Base-by-base conservation (phyloP, 2,329 filamentous ascomycete species). In the Stenocarpella maydis region DNA sequence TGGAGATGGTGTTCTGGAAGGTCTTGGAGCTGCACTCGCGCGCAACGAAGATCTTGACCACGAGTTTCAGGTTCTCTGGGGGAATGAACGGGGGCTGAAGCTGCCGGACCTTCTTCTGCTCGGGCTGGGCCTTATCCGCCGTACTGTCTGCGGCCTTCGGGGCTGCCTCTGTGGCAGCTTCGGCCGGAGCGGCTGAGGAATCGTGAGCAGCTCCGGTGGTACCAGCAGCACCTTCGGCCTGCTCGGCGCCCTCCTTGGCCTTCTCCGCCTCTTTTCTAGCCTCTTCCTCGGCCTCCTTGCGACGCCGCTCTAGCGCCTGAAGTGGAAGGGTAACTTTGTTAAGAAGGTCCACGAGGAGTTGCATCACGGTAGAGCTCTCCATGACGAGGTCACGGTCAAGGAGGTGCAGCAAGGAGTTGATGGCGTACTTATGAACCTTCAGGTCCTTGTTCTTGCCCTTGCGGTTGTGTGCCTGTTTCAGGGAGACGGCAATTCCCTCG, bases 21-120 rank as follows among this genome's bases (percentile, higher is more conserved):
- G 96, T 98, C 84, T 97, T 98, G 72, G 93, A 95, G 77, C 94
- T 97, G 82, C 96, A 99, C 80, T 99, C 96, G 60, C 95, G 92
- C 72, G 95, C 95, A 52, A 97, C 94, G 73, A 99, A 92, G 69
- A 99, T 97, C 78, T 96, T 96, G 74, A 98, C 93, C n/a, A 99
- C 94, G 69, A 98, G 85, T 69, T 92, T 93, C 68, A 99, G 87
- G 77, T 98, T 98, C 77, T 94, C 88, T 37, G 95, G 90, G 6
- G 96, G 95, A 67, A 99, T 91, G 53, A 95, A 86, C 0, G 96
- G 96, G 37, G 95, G 93, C 63, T 92, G 90, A 65, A 97, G 73
- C 81, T 89, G 79, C 80, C 88, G 80, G 77, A 88, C 77, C 76
- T 86, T 83, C 77, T 85, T 87, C 72, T 82, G 78, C 41, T 80